Percentiles rank a stretch among this genome's conserved stretches.
These are phyloP conservation scores for Scutellaria baicalensis DNA, from an alignment of 257 asterid genomes.

Conservation along the genomic window DNA sequence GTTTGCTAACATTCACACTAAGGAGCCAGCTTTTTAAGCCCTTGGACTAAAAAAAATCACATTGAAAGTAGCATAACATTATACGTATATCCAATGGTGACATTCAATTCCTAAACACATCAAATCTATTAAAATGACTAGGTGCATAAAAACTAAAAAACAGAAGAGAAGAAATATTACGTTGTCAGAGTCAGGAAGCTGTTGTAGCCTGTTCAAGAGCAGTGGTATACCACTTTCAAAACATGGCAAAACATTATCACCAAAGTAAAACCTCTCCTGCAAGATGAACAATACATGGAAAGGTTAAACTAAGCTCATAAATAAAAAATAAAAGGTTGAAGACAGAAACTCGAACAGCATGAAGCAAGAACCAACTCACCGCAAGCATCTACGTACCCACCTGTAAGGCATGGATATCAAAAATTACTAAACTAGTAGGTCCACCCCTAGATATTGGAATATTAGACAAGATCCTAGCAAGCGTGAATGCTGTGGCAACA, in stretches of 20 bases:
- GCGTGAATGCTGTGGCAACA: slow-evolving; percentile 95
- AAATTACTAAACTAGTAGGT: slow-evolving; percentile 86
- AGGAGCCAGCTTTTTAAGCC: neutral
- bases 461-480: slow-evolving; percentile 91
- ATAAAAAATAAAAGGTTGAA: neutral
- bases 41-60: neutral
- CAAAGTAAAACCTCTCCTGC: slow-evolving; percentile 98
- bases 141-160: neutral
- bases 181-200: slow-evolving; percentile 92
- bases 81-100: neutral
- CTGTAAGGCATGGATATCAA: slow-evolving; percentile 99
- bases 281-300: neutral
- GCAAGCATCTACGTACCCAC: slow-evolving; percentile 26
- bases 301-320: slow-evolving; percentile 3
- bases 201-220: slow-evolving; percentile 82
- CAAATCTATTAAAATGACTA: neutral
- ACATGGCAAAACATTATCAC: slow-evolving; percentile 88
- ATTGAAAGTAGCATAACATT: neutral
- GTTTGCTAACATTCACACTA: no score
- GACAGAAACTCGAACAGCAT: neutral
- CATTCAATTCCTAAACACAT: neutral
- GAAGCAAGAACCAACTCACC: slow-evolving; percentile 1
- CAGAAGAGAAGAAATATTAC: slow-evolving; percentile 33
- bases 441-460: slow-evolving; percentile 91
- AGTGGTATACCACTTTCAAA: slow-evolving; percentile 96